Conservation (phyloP, 768 basidiomycete species). For the Amanita subjunquillea region DNA sequence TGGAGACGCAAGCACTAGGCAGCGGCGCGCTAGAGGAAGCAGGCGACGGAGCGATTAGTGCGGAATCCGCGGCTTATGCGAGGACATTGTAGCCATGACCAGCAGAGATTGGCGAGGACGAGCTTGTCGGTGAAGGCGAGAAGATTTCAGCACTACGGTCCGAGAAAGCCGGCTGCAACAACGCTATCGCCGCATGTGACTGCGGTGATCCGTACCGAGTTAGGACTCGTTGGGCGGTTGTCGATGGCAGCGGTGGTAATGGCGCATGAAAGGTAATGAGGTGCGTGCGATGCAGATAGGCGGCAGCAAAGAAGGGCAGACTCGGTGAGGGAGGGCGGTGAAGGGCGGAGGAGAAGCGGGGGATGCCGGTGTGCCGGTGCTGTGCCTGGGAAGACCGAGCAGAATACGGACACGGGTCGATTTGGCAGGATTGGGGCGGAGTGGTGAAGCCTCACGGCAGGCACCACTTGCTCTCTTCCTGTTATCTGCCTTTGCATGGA, state of each 20-base stretch:
- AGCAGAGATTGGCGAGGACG: conserved; percentile 55
- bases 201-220: conserved; percentile 34
- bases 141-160: conserved; percentile 6
- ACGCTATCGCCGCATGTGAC: conserved; percentile 21
- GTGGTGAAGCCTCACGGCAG: conserved; percentile 4
- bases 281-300: conserved; percentile 33
- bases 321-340: conserved; percentile 22
- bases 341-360: conserved; percentile 14
- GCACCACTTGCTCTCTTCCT: conserved; percentile 11
- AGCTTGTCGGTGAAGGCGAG: conserved; percentile 46
- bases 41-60: not conserved
- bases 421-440: conserved; percentile 20
- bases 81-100: conserved; percentile 26
- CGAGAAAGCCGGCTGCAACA: conserved; percentile 13
- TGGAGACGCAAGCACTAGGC: conserved; percentile 24
- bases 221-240: conserved; percentile 60
- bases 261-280: conserved; percentile 33
- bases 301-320: conserved; percentile 9
- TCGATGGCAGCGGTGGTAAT: conserved; percentile 39
- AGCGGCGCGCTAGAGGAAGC: not conserved
- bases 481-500: not conserved
- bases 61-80: not conserved
- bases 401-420: conserved; percentile 30
- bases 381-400: conserved; percentile 30
- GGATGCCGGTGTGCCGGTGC: conserved; percentile 16